These are phyloP conservation scores for Phytophthora megakarya DNA, from an alignment of 352 stramenopile genomes.

Conservation along the genomic window DNA sequence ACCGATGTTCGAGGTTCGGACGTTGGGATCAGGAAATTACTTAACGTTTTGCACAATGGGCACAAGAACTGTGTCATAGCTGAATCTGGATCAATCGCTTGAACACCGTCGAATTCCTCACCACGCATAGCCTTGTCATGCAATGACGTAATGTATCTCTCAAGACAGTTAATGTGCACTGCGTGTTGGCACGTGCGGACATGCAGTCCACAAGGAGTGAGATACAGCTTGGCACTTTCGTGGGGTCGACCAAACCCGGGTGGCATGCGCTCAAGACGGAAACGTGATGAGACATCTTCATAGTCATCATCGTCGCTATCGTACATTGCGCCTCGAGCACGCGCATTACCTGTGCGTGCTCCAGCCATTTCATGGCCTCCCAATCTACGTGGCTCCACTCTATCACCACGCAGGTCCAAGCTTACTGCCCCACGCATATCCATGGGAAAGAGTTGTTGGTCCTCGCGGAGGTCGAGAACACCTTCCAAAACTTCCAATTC, in stretches of 20 bases:
- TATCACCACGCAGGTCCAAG: conserved; percentile 41
- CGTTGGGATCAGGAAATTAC: conserved; percentile 91
- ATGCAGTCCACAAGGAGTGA: conserved; percentile 80
- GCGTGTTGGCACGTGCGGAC: conserved; percentile 88
- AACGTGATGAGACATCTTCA: conserved; percentile 48
- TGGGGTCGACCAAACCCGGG: conserved; percentile 51
- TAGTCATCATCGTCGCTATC: conserved; percentile 61
- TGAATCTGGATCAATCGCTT: conserved; percentile 88
- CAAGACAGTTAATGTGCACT: conserved; percentile 86
- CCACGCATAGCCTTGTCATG: conserved; percentile 88
- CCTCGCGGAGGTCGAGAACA: conserved; percentile 67
- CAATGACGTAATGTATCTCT: conserved; percentile 85
- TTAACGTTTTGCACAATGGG: conserved; percentile 92
- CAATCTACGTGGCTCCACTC: conserved; percentile 31
- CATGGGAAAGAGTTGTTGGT: conserved; percentile 61
- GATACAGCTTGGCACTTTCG: conserved; percentile 70
- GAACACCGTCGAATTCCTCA: conserved; percentile 88
- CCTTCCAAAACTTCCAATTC: conserved; percentile 73
- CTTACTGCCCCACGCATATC: conserved; percentile 51
- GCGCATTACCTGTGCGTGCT: conserved; percentile 28
- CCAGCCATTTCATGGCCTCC: conserved; percentile 31
- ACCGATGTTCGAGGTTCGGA: conserved; percentile 50
- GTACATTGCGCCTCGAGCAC: conserved; percentile 33
- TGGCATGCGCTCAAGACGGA: conserved; percentile 47
- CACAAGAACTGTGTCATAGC: conserved; percentile 93